Evolutionary conservation across 208 protist genomes (phyloP), one percentile per base, ranked within the genome.

Genomic region (Crithidia brevicula): DNA sequence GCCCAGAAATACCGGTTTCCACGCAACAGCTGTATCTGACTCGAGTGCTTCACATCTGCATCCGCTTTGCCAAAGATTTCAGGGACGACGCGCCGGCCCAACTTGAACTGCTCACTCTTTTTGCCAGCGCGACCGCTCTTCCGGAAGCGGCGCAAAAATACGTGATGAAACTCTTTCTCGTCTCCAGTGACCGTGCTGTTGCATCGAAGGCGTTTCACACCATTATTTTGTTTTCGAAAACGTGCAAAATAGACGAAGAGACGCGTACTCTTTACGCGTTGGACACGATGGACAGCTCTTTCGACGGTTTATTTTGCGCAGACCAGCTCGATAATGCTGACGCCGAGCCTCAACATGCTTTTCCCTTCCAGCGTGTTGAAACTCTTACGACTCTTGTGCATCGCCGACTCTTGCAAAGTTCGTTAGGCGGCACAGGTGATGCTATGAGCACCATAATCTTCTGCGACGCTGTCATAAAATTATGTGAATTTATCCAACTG

Each of bases 1-100:
- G 50, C 25, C 22, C 43, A 18, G 43, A 61, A n/a, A 51, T 76
- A 10, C 56, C 61, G 3, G 6, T n/a, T 1, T 18, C 43, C 0
- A 47, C 61, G 20, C 38, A 70, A 31, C 27, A 64, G 22, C 9
- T 66, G 1, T 70, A 70, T 30, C 47, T 76, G 30, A 20, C 38
- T 5, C 27, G 42, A n/a, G 22, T 76, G 15, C 38, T 70, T 9
- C 61, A 76, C 47, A 31, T 65, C 10, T 76, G 62, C 38, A 50
- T 45, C 15, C 70, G 63, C 34, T 59, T 58, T 31, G 70, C 54
- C 4, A 76, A 54, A 20, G 61, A 57, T 0, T 47, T 76, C 6
- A 20, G 45, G 18, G 33, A 64, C 23, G 63, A 76, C 46, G 45
- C 33, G 1, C 23, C 62, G 0, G 61, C 62, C 6, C 70, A 70